Base-by-base conservation (phyloP, 768 basidiomycete species). In the Candolleomyces aberdarensis region DNA sequence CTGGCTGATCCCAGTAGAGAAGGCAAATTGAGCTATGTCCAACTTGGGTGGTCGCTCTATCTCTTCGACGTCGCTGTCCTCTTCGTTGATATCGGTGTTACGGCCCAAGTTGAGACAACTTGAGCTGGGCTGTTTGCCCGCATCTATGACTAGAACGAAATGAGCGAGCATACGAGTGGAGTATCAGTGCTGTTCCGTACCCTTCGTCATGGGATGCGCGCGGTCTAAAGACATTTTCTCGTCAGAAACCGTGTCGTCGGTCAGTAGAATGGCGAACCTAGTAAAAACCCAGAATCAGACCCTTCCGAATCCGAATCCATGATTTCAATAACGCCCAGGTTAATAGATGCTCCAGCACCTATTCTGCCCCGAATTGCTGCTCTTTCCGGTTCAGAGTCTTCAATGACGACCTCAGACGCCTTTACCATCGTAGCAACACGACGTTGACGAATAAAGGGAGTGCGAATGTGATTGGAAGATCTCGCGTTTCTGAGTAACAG, bases 351-450 rank as follows among this genome's bases (percentile, higher is more conserved):
- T 40, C 19, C 13, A 20, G 56, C 44, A 20, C 40, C 20, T 14
- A 66, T 72, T 64, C 66, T 44, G 46, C 57, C 63, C 17, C 70
- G 75, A 43, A 66, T 52, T 63, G 72, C 74, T 64, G 83, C 81
- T 59, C 87, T 77, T 69, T 91, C 89, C 19, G 87, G 88, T 70
- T 90, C 89, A 0, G 88, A 90, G 71, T 91, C 89, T 31, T 83
- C 85, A 4, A 89, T 80, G 36, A 83, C 64, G 59, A 85, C 84
- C 32, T 66, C 66, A 9, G 39, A 51, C 10, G 11, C 3, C 15
- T 36, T 29, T 54, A 50, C 36, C 20, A 19, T 54, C 7, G 48
- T 20, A 15, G 36, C 11, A 5, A 9, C 31, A 20, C 31, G 22
- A 29, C 31, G 40, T 8, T 19, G 54, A 22, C 19, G 36, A 9